These are phyloP conservation scores for Aureobasidium sp. DNA, from an alignment of 2,329 filamentous ascomycete genomes.

Conservation along the genomic window DNA sequence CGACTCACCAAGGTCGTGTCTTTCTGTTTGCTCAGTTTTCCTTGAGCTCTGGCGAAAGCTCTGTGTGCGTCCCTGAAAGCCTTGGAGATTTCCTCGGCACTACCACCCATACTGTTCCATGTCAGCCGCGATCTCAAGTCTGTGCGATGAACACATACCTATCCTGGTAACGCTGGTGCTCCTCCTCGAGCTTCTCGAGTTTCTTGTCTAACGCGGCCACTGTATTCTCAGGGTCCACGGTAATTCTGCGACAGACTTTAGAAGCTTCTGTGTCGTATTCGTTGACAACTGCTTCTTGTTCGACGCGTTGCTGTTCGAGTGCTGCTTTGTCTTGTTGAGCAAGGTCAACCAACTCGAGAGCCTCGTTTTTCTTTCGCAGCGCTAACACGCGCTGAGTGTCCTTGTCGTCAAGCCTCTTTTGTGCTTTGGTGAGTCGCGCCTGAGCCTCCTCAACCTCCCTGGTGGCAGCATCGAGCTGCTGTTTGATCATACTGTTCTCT, in stretches of 20 bases:
- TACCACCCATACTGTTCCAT: constrained; percentile 21
- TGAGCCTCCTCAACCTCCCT: constrained; percentile 20
- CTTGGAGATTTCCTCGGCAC: constrained; percentile 21
- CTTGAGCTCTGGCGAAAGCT: constrained; percentile 15
- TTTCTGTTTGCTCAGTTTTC: constrained; percentile 18
- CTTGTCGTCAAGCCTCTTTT: constrained; percentile 23
- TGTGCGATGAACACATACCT: not conserved
- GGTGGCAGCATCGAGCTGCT: constrained; percentile 24
- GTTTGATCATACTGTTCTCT: constrained; percentile 23
- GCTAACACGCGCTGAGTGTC: constrained; percentile 26
- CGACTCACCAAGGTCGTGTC: constrained; percentile 32
- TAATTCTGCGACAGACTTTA: constrained; percentile 19
- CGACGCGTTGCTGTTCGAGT: constrained; percentile 22
- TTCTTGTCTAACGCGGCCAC: constrained; percentile 25
- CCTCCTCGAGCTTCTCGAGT: constrained; percentile 21
- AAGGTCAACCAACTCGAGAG: constrained; percentile 26
- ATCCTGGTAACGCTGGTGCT: not conserved
- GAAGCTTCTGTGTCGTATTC: constrained; percentile 18
- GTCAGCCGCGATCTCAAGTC: not conserved
- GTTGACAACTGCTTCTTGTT: constrained; percentile 23
- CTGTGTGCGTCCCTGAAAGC: not conserved
- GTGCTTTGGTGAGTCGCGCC: constrained; percentile 23
- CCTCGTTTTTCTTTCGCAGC: constrained; percentile 34
- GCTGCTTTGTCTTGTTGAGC: constrained; percentile 24
- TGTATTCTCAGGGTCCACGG: constrained; percentile 24